Conservation (phyloP, 176 grass and related monocot genomes). For the Secale cereale region DNA sequence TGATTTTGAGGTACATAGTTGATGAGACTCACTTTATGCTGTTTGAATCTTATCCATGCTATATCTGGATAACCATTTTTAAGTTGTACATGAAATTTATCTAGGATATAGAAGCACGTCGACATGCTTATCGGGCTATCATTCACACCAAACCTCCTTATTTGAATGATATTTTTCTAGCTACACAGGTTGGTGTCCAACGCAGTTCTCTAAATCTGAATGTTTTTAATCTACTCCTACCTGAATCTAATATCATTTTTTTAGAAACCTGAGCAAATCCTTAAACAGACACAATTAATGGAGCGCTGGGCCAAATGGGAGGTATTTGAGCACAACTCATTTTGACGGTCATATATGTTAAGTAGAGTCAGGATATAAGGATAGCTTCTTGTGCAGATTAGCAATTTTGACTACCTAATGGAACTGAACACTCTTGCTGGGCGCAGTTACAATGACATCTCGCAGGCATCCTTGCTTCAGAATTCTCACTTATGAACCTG, state of each 20-base stretch:
- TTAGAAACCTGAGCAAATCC: constrained; percentile 84
- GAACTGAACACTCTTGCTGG: constrained; percentile 96
- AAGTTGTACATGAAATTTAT: constrained; percentile 32
- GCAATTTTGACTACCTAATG: constrained; percentile 98
- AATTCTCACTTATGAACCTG: constrained; percentile 32
- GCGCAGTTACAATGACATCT: constrained; percentile 94
- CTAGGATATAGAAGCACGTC: constrained; percentile 73
- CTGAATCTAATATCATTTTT: constrained; percentile 32
- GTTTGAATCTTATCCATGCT: constrained; percentile 26
- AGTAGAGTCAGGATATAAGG: constrained; percentile 29
- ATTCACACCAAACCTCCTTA: constrained; percentile 84
- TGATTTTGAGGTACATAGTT: constrained; percentile 82
- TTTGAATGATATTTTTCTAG: constrained; percentile 80
- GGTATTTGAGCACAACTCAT: constrained; percentile 50
- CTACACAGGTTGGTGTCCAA: constrained; percentile 65
- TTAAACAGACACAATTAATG: constrained; percentile 83
- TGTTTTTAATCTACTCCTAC: constrained; percentile 19
- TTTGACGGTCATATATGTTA: not conserved
- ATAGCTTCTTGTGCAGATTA: constrained; percentile 69
- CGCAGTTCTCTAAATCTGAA: not conserved
- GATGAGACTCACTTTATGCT: constrained; percentile 19
- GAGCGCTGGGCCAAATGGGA: constrained; percentile 95
- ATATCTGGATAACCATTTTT: constrained; percentile 30
- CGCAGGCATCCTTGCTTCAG: constrained; percentile 42
- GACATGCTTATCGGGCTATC: constrained; percentile 87